phyloP scores from a whole-genome alignment of 306 rosid genomes.

The Gynostemma pentaphyllum region DNA sequence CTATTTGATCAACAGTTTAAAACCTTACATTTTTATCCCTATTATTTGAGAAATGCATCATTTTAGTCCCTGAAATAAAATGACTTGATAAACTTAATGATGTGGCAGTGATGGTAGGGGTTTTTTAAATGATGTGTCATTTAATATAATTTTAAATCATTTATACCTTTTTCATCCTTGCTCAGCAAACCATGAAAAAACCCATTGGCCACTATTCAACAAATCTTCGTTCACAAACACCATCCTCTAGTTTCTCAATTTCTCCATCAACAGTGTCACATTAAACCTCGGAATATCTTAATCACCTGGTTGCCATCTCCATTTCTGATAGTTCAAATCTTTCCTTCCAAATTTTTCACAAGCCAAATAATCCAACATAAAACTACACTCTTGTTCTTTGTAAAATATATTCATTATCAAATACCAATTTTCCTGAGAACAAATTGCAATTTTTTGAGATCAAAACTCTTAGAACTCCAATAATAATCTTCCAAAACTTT shows the following conservation, averaged over 20 bases:
- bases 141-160: no score
- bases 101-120: no score
- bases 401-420: slow-evolving; percentile 51
- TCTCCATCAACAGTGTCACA: slow-evolving; percentile 63
- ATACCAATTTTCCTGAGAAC: slow-evolving; percentile 69
- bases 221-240: slow-evolving; percentile 87
- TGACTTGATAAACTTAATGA: no score
- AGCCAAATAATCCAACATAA: slow-evolving; percentile 83
- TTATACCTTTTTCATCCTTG: no score
- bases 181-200: slow-evolving; percentile 87
- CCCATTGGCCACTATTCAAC: slow-evolving; percentile 87
- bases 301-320: slow-evolving; percentile 71
- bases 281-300: slow-evolving; percentile 84
- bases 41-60: no score
- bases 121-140: no score
- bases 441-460: slow-evolving; percentile 27
- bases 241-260: slow-evolving; percentile 71
- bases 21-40: no score
- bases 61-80: no score
- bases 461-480: no score
- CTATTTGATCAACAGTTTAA: no score
- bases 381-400: slow-evolving; percentile 45
- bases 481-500: slow-evolving; percentile 7
- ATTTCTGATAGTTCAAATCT: slow-evolving; percentile 50
- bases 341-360: slow-evolving; percentile 78